These are phyloP conservation scores for Athelia sp. DNA, from an alignment of 1,284 basidiomycete genomes.

Conservation along the genomic window DNA sequence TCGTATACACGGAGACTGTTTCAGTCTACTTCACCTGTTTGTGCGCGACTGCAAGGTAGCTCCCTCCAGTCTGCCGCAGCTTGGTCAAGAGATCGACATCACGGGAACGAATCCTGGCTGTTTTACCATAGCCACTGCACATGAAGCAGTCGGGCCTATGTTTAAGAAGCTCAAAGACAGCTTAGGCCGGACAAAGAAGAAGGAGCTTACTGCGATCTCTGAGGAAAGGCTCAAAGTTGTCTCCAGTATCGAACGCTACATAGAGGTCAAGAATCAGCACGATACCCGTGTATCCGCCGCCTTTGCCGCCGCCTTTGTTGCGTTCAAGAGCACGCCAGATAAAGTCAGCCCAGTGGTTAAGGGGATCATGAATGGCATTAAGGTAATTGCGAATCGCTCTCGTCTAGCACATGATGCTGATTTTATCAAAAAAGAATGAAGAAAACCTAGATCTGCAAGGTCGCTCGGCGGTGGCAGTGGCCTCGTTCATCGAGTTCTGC, in stretches of 20 bases:
- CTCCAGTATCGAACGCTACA: slow-evolving; percentile 78
- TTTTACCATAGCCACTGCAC: slow-evolving; percentile 83
- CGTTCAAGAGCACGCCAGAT: slow-evolving; percentile 77
- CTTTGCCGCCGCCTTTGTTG: slow-evolving; percentile 88
- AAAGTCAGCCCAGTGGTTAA: slow-evolving; percentile 97
- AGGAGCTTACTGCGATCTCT: slow-evolving; percentile 67
- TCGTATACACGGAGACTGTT: slow-evolving; percentile 80
- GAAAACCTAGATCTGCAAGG: slow-evolving; percentile 86
- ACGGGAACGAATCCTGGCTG: slow-evolving; percentile 57
- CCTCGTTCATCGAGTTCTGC: slow-evolving; percentile 87
- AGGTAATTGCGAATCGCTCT: slow-evolving; percentile 44
- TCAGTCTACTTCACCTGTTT: slow-evolving; percentile 78
- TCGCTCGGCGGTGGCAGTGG: slow-evolving; percentile 86
- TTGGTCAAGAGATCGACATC: slow-evolving; percentile 79
- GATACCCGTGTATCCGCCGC: slow-evolving; percentile 87
- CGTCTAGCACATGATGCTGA: slow-evolving; percentile 8
- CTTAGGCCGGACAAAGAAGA: slow-evolving; percentile 73
- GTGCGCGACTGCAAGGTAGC: slow-evolving; percentile 83
- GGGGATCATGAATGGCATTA: slow-evolving; percentile 97
- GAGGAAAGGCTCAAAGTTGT: slow-evolving; percentile 77
- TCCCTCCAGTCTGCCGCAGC: slow-evolving; percentile 70
- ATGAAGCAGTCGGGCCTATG: slow-evolving; percentile 64
- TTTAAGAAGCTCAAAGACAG: slow-evolving; percentile 75
- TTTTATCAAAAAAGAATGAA: slow-evolving; percentile 58
- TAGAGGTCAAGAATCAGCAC: slow-evolving; percentile 80